Evolutionary conservation across 306 rosid species (phyloP).

Genomic region (Quercus parvula): DNA sequence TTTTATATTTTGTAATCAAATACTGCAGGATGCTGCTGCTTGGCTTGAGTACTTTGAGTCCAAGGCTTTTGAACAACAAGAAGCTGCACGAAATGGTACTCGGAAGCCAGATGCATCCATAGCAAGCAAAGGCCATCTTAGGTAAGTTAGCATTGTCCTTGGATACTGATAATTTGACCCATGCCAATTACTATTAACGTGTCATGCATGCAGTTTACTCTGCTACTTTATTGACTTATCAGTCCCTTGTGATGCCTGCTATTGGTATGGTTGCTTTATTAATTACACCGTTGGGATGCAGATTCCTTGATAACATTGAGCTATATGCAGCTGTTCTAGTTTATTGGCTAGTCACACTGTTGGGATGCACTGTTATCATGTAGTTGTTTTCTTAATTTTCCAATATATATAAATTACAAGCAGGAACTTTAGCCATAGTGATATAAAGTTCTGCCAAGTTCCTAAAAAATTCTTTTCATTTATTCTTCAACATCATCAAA

Average conservation of each 20-base stretch:
- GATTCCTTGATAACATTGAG: neutral
- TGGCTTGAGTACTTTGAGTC: slow-evolving; percentile 99
- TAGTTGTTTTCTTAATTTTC: slow-evolving; percentile 1
- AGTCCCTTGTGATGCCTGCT: slow-evolving; percentile 8
- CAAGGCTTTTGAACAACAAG: slow-evolving; percentile 99
- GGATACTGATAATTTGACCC: slow-evolving; percentile 2
- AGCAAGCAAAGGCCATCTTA: slow-evolving; percentile 97
- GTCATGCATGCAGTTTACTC: neutral
- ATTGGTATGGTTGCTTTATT: neutral
- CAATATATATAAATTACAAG: neutral
- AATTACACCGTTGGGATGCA: neutral
- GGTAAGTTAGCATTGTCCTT: slow-evolving; percentile 44
- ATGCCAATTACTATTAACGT: neutral
- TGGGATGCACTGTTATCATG: slow-evolving; percentile 5
- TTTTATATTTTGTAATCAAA: slow-evolving; percentile 20
- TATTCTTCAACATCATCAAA: too few species aligned
- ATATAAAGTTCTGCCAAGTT: too few species aligned
- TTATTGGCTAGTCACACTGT: neutral
- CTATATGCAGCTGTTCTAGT: neutral
- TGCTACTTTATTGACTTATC: slow-evolving; percentile 6
- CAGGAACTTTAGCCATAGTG: too few species aligned
- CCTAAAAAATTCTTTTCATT: too few species aligned
- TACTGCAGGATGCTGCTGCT: slow-evolving; percentile 93
- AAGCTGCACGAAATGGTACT: slow-evolving; percentile 96
- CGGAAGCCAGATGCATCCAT: slow-evolving; percentile 95